A percentile compares a stretch with the other conserved stretches of the same genome.
phyloP scores from a whole-genome alignment of 2,329 filamentous ascomycete species.

The Penicillium sp. region DNA sequence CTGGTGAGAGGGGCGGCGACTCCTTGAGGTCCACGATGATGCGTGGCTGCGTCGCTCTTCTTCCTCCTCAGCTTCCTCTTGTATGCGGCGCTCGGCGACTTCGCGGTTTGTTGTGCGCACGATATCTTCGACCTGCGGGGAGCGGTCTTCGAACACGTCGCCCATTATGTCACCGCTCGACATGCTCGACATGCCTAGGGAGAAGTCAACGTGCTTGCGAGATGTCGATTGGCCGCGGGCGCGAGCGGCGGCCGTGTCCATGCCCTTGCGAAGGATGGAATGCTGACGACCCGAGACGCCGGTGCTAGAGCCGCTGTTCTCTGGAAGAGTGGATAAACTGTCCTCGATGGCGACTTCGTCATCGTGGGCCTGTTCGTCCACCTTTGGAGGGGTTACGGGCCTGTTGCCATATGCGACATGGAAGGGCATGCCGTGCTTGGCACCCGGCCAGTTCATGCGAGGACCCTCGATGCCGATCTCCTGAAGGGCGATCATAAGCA shows the following conservation, averaged over 20 bases:
- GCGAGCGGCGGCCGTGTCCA: constrained; percentile 42
- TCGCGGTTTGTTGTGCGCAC: constrained; percentile 40
- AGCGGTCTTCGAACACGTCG: constrained; percentile 60
- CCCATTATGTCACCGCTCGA: constrained; percentile 56
- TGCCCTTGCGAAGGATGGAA: constrained; percentile 54
- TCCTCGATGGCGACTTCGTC: constrained; percentile 29
- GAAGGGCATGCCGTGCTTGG: constrained; percentile 62
- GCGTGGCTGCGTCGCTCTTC: constrained; percentile 26
- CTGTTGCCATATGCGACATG: constrained; percentile 54
- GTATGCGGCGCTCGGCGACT: constrained; percentile 37
- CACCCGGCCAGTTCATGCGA: constrained; percentile 65
- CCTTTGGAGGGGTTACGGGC: constrained; percentile 42
- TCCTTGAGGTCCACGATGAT: constrained; percentile 13
- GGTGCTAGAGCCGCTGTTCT: constrained; percentile 31
- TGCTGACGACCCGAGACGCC: constrained; percentile 34
- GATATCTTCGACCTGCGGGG: constrained; percentile 40
- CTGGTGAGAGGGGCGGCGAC: constrained; percentile 25
- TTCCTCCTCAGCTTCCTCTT: constrained; percentile 33
- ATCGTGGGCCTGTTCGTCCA: constrained; percentile 44
- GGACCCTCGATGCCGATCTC: constrained; percentile 82
- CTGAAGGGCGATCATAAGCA: constrained; percentile 80
- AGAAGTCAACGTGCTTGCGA: constrained; percentile 66
- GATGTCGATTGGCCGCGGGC: constrained; percentile 55
- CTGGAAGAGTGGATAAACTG: constrained; percentile 21
- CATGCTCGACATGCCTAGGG: constrained; percentile 60